phyloP scores from a whole-genome alignment of 2,329 filamentous ascomycete genomes.

The Claviceps arundinis region DNA sequence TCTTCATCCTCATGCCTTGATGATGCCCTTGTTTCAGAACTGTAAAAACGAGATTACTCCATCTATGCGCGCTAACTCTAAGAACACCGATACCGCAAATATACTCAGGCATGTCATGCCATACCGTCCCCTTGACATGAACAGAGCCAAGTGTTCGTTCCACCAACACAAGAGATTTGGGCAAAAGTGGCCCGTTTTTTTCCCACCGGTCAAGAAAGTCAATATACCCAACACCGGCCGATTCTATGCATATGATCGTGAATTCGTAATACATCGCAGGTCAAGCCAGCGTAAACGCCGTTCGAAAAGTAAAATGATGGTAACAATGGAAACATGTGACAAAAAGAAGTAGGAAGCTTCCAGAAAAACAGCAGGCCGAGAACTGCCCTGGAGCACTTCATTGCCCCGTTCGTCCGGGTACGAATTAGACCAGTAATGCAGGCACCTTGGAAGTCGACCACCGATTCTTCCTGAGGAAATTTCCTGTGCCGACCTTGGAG shows the following conservation, averaged over 20 bases:
- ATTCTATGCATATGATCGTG: background rate
- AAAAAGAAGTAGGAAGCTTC: background rate
- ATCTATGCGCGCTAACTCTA: background rate
- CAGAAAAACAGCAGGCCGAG: background rate
- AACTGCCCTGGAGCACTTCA: background rate
- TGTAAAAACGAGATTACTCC: background rate
- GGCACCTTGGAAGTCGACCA: slow-evolving; percentile 11
- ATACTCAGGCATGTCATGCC: background rate
- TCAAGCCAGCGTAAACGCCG: background rate
- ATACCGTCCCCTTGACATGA: background rate
- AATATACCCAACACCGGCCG: background rate
- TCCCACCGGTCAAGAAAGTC: background rate
- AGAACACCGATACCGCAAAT: background rate
- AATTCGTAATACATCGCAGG: slow-evolving; percentile 2
- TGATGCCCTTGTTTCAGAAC: background rate
- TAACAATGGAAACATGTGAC: background rate
- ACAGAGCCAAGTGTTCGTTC: background rate
- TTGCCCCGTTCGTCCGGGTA: too few species aligned
- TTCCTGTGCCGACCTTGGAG: slow-evolving; percentile 17
- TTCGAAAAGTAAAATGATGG: background rate
- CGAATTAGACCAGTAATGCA: slow-evolving; percentile 6
- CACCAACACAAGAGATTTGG: background rate
- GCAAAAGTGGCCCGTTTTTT: background rate
- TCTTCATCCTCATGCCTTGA: background rate
- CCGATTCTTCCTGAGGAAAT: slow-evolving; percentile 13